Evolutionary conservation across 2,329 filamentous ascomycete species (phyloP), one percentile per base, ranked within the genome.

Genomic region (Blastomyces silverae): DNA sequence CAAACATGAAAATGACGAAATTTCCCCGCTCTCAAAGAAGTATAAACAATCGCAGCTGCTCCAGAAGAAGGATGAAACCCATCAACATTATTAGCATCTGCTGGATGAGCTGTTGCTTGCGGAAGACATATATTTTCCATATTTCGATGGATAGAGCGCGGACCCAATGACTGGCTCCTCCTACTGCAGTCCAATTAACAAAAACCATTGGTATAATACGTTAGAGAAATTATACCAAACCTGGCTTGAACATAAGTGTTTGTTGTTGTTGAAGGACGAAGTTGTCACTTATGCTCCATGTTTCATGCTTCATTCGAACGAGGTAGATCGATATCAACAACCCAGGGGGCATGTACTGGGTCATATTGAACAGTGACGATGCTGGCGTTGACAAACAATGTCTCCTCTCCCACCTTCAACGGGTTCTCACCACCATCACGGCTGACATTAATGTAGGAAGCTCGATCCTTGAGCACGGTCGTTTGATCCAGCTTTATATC

Each of bases 331-430:
- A 86, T 56, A 74, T 85, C 83, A 39, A 86, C 77, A 53, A 85
- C 65, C 82, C 83, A 86, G 1, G 83, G 82, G 48, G 79, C 81
- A 72, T 86, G 82, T 39, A 72, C 67, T 7, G 83, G 79, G 44
- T 73, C 70, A 72, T 85, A 84, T 15, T 67, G 66, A 15, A 82
- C 71, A 48, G 79, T 79, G 76, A 85, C 82, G 61, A 86, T 81
- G 69, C 82, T 82, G 2, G 83, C 83, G 74, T 87, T 86, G 13
- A 86, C 78, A 73, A 86, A 82, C 50, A 85, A 65, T 2, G 83
- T 85, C 72, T 85, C 81, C 64, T 79, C 72, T 0, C 83, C 83
- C 62, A 76, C 74, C 58, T 70, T 68, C 64, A 84, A 66, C 46
- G 66, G 72, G 65, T 20, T 69, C 48, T 50, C 70, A 67, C 69